phyloP scores from a whole-genome alignment of 331 rosid species.

The Malus hybrid region DNA sequence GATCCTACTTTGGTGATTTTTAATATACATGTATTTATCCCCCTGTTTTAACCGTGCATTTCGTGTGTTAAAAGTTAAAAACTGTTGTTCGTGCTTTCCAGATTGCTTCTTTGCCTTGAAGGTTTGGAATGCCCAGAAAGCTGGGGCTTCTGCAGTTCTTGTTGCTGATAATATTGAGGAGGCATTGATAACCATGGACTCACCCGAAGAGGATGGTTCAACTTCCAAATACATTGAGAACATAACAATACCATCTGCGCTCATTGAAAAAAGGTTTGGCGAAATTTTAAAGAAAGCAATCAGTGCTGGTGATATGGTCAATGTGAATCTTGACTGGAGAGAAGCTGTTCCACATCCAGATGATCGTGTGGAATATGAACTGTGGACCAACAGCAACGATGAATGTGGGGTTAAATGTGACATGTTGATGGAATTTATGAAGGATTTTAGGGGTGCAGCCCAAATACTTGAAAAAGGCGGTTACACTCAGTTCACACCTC shows the following conservation, averaged over 20 bases:
- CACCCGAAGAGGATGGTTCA: conserved; percentile 82
- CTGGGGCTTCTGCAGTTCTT: conserved; percentile 98
- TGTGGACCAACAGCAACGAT: conserved; percentile 99
- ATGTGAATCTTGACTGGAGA: conserved; percentile 96
- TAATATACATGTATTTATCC: not conserved
- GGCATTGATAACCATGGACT: conserved; percentile 83
- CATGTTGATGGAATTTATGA: conserved; percentile 92
- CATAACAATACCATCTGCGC: conserved; percentile 96
- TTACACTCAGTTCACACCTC: conserved; percentile 92
- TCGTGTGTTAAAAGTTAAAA: not conserved
- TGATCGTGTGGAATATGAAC: conserved; percentile 95
- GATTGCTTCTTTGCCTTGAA: conserved; percentile 96
- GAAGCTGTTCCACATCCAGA: conserved; percentile 99
- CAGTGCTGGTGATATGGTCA: conserved; percentile 80
- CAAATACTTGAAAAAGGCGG: conserved; percentile 98
- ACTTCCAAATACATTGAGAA: conserved; percentile 78
- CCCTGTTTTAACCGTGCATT: not conserved
- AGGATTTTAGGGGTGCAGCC: conserved; percentile 96
- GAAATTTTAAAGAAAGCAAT: conserved; percentile 61
- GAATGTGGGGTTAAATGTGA: conserved; percentile 98
- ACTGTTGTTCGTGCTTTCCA: conserved; percentile 35
- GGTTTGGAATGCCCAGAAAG: conserved; percentile 99
- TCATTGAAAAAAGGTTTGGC: conserved; percentile 75
- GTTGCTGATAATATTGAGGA: conserved; percentile 88
- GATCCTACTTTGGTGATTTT: not conserved